Percentiles rank a stretch among this genome's conserved stretches.
Conservation (phyloP, 805 yeast genomes). For the Yarrowia deformans region DNA sequence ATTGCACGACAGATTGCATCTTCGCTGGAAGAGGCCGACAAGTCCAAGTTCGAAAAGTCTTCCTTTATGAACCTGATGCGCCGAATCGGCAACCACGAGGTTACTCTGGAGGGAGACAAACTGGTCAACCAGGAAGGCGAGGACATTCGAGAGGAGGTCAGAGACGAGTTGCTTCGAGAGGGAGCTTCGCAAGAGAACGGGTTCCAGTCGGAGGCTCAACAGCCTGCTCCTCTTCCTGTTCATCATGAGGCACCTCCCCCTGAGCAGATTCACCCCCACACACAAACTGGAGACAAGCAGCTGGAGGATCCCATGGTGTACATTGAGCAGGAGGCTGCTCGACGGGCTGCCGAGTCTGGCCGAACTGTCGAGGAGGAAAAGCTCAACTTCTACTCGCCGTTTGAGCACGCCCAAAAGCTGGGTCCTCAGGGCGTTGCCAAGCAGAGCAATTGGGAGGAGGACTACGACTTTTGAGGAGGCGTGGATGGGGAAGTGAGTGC, state of each 20-base stretch:
- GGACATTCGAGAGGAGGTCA: constrained; percentile 40
- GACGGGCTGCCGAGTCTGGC: constrained; percentile 36
- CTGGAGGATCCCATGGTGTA: constrained; percentile 44
- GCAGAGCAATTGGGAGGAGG: constrained; percentile 45
- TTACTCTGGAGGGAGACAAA: constrained; percentile 44
- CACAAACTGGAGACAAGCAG: constrained; percentile 20
- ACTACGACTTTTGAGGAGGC: constrained; percentile 41
- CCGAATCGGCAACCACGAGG: constrained; percentile 44
- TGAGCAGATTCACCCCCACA: constrained; percentile 13
- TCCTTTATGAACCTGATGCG: constrained; percentile 47
- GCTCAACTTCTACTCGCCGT: constrained; percentile 40
- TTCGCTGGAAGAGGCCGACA: constrained; percentile 29
- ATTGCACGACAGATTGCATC: constrained; percentile 36
- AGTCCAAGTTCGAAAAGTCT: constrained; percentile 44
- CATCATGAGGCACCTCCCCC: constrained; percentile 24
- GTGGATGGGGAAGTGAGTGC: constrained; percentile 33
- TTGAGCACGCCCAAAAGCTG: constrained; percentile 42
- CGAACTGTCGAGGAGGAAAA: constrained; percentile 31
- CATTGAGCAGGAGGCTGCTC: constrained; percentile 40
- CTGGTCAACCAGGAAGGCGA: constrained; percentile 44
- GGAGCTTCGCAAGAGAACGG: constrained; percentile 30
- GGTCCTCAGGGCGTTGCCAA: constrained; percentile 41
- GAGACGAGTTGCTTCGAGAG: constrained; percentile 16
- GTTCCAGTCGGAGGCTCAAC: constrained; percentile 18
- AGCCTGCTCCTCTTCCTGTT: neutral